phyloP scores from a whole-genome alignment of 352 stramenopile species.

The Phytophthora parvispora region DNA sequence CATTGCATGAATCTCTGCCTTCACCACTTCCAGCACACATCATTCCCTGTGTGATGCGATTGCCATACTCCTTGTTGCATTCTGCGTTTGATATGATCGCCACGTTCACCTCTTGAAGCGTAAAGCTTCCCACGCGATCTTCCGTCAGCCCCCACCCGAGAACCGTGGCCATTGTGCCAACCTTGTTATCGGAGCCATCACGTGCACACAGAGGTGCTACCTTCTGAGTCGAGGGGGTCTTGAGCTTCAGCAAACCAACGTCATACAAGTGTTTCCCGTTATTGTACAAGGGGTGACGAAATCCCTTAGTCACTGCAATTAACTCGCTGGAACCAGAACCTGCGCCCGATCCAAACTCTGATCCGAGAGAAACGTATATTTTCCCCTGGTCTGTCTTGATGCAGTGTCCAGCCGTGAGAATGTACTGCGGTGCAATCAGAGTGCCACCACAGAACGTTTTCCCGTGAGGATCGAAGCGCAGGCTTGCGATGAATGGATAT shows the following conservation, averaged over 20 bases:
- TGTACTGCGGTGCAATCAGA: slow-evolving; percentile 63
- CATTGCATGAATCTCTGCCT: slow-evolving; percentile 68
- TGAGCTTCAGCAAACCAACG: slow-evolving; percentile 56
- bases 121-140: slow-evolving; percentile 34
- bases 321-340: slow-evolving; percentile 16
- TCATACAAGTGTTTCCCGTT: slow-evolving; percentile 37
- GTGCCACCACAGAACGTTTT: slow-evolving; percentile 68
- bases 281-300: slow-evolving; percentile 26
- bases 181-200: slow-evolving; percentile 50
- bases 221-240: slow-evolving; percentile 31
- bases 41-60: slow-evolving; percentile 68
- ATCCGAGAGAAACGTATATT: slow-evolving; percentile 34
- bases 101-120: slow-evolving; percentile 55
- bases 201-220: slow-evolving; percentile 31
- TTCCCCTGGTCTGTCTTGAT: slow-evolving; percentile 39
- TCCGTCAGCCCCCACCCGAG: slow-evolving; percentile 61
- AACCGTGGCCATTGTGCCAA: slow-evolving; percentile 53
- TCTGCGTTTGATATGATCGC: slow-evolving; percentile 52
- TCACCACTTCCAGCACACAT: slow-evolving; percentile 60
- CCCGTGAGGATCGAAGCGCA: slow-evolving; percentile 51
- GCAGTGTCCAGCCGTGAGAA: slow-evolving; percentile 79
- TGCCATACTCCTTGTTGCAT: slow-evolving; percentile 46
- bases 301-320: slow-evolving; percentile 23
- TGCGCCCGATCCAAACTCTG: slow-evolving; percentile 11
- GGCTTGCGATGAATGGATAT: slow-evolving; percentile 66